Conservation (phyloP, 1,284 basidiomycete species). For the Cystobasidium sp. region DNA sequence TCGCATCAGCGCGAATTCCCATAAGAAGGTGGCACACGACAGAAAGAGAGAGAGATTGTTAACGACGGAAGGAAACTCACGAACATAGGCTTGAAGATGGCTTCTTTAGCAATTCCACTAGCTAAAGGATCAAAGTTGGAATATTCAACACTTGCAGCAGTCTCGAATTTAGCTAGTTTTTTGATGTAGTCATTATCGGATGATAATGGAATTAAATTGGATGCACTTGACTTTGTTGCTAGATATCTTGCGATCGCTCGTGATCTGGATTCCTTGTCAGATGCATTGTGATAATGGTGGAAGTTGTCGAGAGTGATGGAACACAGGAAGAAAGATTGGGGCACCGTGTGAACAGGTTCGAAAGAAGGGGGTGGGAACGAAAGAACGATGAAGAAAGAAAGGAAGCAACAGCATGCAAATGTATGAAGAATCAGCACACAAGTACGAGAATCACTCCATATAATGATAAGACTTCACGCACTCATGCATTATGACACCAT, state of each 20-base stretch:
- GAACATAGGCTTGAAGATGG: slow-evolving; percentile 61
- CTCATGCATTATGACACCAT: slow-evolving; percentile 20
- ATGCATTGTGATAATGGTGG: not conserved
- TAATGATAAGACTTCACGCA: slow-evolving; percentile 1
- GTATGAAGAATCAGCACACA: not conserved
- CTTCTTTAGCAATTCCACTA: slow-evolving; percentile 58
- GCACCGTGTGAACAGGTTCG: too few species aligned
- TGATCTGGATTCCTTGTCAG: slow-evolving; percentile 56
- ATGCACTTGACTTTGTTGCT: slow-evolving; percentile 58
- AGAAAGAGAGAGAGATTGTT: slow-evolving; percentile 58
- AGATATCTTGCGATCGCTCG: slow-evolving; percentile 65
- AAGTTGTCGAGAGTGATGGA: not conserved
- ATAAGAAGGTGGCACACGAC: slow-evolving; percentile 49
- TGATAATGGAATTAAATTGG: slow-evolving; percentile 56
- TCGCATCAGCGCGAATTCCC: not conserved
- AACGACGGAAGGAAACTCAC: too few species aligned
- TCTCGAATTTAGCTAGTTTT: slow-evolving; percentile 63
- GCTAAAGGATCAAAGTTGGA: slow-evolving; percentile 63
- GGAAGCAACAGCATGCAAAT: too few species aligned
- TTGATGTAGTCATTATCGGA: slow-evolving; percentile 55
- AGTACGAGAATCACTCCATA: not conserved
- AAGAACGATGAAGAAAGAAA: too few species aligned
- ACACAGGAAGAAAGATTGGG: not conserved
- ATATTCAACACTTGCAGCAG: slow-evolving; percentile 64
- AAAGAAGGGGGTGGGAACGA: not conserved